Evolutionary conservation across 371 early-diverging fungal species (phyloP).

Genomic region (Rhizopus delemar): DNA sequence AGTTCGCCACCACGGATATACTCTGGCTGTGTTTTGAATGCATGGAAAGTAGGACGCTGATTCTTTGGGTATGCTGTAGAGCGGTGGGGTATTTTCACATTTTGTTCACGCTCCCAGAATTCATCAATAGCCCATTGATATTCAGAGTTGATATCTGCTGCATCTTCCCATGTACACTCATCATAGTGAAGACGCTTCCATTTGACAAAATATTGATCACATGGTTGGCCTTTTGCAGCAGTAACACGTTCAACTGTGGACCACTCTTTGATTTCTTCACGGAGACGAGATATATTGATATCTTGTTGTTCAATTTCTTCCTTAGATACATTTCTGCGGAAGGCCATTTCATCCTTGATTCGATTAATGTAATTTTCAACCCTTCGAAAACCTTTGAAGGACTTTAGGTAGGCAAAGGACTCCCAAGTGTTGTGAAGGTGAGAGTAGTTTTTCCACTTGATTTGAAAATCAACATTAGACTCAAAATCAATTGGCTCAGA

Average conservation of each 20-base stretch:
- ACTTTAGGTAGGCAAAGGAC: conserved; percentile 57
- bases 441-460: conserved; percentile 93
- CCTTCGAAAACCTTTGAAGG: conserved; percentile 86
- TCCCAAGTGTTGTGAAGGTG: conserved; percentile 96
- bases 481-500: conserved; percentile 56
- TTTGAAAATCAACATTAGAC: conserved; percentile 74
- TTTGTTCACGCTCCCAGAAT: conserved; percentile 79
- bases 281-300: conserved; percentile 79
- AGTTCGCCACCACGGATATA: conserved; percentile 89
- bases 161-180: conserved; percentile 90
- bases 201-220: conserved; percentile 85
- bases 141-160: conserved; percentile 60
- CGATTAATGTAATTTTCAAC: conserved; percentile 83
- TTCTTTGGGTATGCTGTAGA: conserved; percentile 56
- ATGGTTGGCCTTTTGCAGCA: conserved; percentile 57
- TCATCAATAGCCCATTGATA: conserved; percentile 82
- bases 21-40: conserved; percentile 76
- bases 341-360: conserved; percentile 62
- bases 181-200: conserved; percentile 90
- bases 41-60: conserved; percentile 75
- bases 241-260: conserved; percentile 88
- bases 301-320: conserved; percentile 89
- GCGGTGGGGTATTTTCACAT: conserved; percentile 68
- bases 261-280: conserved; percentile 83
- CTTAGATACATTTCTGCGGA: conserved; percentile 66